Evolutionary conservation across 2,329 filamentous ascomycete species (phyloP).

Genomic region (Paracoccidioides brasiliensis): DNA sequence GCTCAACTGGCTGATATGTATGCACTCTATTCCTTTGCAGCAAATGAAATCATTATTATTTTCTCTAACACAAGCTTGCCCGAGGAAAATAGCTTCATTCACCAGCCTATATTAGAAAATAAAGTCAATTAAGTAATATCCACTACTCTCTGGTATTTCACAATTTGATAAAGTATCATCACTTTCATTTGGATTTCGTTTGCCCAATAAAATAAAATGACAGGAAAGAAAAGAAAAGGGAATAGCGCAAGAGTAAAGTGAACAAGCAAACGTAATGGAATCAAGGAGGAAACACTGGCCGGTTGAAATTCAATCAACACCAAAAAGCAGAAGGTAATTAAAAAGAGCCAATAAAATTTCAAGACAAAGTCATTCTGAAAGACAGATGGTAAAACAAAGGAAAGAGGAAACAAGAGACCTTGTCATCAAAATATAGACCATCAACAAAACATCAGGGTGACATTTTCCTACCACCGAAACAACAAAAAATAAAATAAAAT

Average conservation of each 20-base stretch:
- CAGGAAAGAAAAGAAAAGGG: background rate
- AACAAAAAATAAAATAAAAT: background rate
- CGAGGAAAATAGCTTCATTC: no score
- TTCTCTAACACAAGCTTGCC: no score
- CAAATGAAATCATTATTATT: no score
- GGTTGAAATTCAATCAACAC: background rate
- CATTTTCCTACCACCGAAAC: background rate
- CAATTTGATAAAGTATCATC: background rate
- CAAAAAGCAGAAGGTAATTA: background rate
- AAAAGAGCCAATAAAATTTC: background rate
- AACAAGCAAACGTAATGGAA: background rate
- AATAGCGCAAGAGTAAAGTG: background rate
- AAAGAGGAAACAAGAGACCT: background rate
- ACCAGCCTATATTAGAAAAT: no score
- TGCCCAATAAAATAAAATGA: background rate
- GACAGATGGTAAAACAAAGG: background rate
- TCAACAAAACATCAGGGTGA: background rate
- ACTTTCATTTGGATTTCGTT: background rate
- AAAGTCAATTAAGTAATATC: no score
- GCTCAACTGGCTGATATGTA: background rate
- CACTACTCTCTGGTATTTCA: no score
- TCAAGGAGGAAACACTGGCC: background rate
- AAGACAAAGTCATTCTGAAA: background rate
- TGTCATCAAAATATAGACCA: background rate
- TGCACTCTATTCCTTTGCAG: no score